Evolutionary conservation across 78 protist species (phyloP), one percentile per base, ranked within the genome.

Genomic region (Dictyostelium firmibasis): DNA sequence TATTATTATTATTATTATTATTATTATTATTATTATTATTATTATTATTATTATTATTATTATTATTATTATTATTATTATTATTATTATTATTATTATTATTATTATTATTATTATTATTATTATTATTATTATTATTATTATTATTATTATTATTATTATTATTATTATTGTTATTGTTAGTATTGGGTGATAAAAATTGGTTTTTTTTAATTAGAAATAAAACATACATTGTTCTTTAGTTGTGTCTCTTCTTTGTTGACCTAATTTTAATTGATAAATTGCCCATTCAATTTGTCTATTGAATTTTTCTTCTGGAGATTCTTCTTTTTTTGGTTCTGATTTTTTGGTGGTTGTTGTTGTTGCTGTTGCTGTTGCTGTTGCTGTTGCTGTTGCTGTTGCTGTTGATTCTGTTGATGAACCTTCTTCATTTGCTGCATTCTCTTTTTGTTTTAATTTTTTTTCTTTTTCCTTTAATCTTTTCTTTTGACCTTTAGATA

Each of bases 211-310:
- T n/a, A n/a, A n/a, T 38, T 38, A 4, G 43, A 4, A 13, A 23
- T 4, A 4, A 38, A 18, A 85, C 43, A 31, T 75, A 85, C 84
- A 35, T 76, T 86, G 92, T 25, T 77, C 77, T 77, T 60, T 86
- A 44, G 72, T 20, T 14, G 92, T 67, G 77, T 77, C 92, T 60
- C 43, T 86, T 76, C 92, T 74, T 86, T 86, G 92, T 57, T 76
- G 41, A n/a, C 92, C 92, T 38, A 86, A 36, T 25, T 77, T 75
- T 38, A 86, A 76, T 60, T 86, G 92, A 77, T 44, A 76, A 20
- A 86, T 35, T n/a, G 72, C 70, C 92, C 92, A 86, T 76, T 86
- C 85, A n/a, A 86, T 67, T 41, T 86, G 70, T 86, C 84, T 86
- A 43, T 86, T 43, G 57, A 47, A 77, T 41, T 86, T 86, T 5